Evolutionary conservation across 2,329 filamentous ascomycete genomes (phyloP).

Genomic region (Leptographium wingfieldii): DNA sequence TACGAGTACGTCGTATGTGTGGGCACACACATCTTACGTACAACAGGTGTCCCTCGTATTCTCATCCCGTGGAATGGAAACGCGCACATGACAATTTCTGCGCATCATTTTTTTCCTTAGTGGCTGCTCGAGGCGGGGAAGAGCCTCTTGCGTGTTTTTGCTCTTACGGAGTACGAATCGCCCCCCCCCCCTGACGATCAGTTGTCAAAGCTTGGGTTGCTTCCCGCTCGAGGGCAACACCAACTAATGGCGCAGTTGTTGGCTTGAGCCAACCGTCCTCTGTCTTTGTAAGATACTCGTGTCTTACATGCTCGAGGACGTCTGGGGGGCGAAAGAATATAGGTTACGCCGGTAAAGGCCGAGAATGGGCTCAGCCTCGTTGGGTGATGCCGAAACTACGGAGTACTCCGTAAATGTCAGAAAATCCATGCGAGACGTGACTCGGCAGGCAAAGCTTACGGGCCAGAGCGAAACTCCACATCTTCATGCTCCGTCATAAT

Average conservation of each 20-base stretch:
- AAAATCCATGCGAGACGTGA: no score
- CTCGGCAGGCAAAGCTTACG: no score
- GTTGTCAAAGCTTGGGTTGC: not conserved
- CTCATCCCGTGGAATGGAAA: not conserved
- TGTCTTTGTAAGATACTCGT: no score
- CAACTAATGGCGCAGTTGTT: not conserved
- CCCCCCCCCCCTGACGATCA: not conserved
- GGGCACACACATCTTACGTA: not conserved
- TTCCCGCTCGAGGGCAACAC: not conserved
- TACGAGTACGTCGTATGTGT: not conserved
- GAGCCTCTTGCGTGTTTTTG: not conserved
- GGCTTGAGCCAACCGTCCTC: no score
- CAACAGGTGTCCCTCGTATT: not conserved
- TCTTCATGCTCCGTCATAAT: no score
- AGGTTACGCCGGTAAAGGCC: no score
- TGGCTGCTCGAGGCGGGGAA: not conserved
- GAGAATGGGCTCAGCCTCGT: no score
- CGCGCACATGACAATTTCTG: not conserved
- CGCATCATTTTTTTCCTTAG: not conserved
- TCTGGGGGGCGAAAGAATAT: no score
- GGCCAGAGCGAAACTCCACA: no score
- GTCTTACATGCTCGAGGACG: no score
- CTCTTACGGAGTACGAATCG: not conserved
- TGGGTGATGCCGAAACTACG: no score
- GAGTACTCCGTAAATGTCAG: no score